Evolutionary conservation across 306 rosid genomes (phyloP), one percentile per base, ranked within the genome.

Genomic region (Crotalaria pallida): DNA sequence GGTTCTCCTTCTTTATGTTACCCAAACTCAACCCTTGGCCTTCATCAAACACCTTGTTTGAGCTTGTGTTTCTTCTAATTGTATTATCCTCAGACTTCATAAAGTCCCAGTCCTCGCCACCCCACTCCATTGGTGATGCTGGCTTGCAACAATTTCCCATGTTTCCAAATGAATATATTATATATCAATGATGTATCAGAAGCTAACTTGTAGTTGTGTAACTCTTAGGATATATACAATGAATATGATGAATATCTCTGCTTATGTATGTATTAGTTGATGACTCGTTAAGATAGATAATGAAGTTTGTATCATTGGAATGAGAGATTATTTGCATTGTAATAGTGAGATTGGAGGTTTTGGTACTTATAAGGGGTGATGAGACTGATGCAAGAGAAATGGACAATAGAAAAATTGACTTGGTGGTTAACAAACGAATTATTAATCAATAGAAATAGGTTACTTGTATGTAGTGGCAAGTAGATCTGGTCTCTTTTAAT

Each of bases 141-240:
- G 50, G 12, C 13, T 0, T 49, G 52, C 78, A 70, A 56, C 88
- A 85, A 73, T 85, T 88, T 13, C 93, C 93, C 93, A 72, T 68
- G 0, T 45, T 79, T 83, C 21, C 10, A 0, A 26, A 86, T 83
- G 19, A 7, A 0, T 18, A 2, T 6, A 16, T 9, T 8, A 17
- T 26, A 48, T 10, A 12, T 3, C 6, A 11, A 41, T 41, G 15
- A 11, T 38, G 10, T 38, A 38, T 27, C 38, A 10, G 8, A 3
- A 26, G 67, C 49, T 61, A 10, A 15, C 43, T 29, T 2, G 5
- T 58, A 16, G 23, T 29, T 2, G 5, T 58, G 9, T 29, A 33
- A 13, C 16, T 58, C 31, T 10, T 10, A 8, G 8, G 15, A 7
- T 29, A 13, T 2, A 27, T 27, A 16, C n/a, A 27, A 12, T 55